Evolutionary conservation across 345 rosid genomes (phyloP).

Genomic region (Nephelium lappaceum): DNA sequence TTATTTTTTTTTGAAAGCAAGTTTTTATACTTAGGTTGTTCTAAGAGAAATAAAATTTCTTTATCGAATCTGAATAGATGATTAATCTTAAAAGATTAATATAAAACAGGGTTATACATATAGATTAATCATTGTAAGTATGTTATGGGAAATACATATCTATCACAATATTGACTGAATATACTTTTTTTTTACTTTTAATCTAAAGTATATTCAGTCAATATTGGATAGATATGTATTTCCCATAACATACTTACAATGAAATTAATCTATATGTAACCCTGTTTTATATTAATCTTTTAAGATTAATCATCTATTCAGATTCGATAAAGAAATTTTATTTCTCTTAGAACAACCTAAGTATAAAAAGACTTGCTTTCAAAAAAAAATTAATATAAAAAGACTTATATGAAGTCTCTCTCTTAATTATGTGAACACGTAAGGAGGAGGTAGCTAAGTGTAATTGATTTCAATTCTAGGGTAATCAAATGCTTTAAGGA

Average conservation of each 20-base stretch:
- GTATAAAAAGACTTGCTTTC: no score
- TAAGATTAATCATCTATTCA: background rate
- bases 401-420: background rate
- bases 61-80: background rate
- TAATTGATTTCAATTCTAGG: constrained; percentile 10
- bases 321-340: no score
- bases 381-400: no score
- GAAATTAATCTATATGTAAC: no score
- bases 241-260: background rate
- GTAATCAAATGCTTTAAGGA: constrained; percentile 41
- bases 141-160: background rate
- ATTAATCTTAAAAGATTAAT: no score
- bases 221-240: background rate
- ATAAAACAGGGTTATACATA: no score
- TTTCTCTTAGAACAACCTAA: background rate
- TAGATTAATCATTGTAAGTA: no score
- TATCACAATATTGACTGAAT: constrained; percentile 2
- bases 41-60: no score
- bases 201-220: constrained; percentile 8
- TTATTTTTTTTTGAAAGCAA: no score
- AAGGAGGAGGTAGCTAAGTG: constrained; percentile 7
- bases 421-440: constrained; percentile 11
- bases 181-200: no score
- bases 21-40: no score
- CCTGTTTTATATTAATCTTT: no score